Base-by-base conservation (phyloP, 768 basidiomycete genomes). In the Mycena leptocephala region DNA sequence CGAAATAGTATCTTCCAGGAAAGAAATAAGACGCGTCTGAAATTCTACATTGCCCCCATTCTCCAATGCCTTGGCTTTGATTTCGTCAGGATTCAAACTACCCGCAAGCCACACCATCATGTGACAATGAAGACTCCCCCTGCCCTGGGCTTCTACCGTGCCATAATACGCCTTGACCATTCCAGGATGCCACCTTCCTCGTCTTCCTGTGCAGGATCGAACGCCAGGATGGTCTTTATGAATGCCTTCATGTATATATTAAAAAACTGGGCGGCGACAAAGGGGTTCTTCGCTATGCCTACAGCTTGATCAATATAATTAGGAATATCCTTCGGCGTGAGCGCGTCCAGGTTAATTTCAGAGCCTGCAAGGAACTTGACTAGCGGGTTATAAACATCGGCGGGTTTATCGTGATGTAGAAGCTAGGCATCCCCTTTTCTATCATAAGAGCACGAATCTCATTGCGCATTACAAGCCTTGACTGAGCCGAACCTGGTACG, bases 401-500 rank as follows among this genome's bases (percentile, higher is more conserved):
- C n/a, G n/a, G n/a, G n/a, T n/a, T n/a, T n/a, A n/a, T 53, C 9
- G 51, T 53, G 26, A 53, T 22, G 26, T 53, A 53, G 22, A 53
- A 53, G 22, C 51, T 53, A 9, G 51, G 51, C 22, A 53, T 7
- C n/a, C 7, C 51, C 51, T 53, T 53, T 28, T 53, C 51, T 11
- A 53, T 10, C 51, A 53, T 53, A 7, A 53, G 51, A 13, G 13
- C n/a, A n/a, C n/a, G n/a, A n/a, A n/a, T n/a, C n/a, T n/a, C n/a
- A n/a, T n/a, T n/a, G n/a, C n/a, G n/a, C 78, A 79, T 73, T 22
- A 46, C 56, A 4, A 51, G n/a, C n/a, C 66, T 53, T 9, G 79
- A 37, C 10, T 68, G 68, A 0, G 71, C 41, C 4, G 74, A 73
- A 11, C 79, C 81, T n/a, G 72, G 79, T 3, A 81, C 77, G 26